Conservation (phyloP, 139 green algal species). For the Chlorella vulgaris region DNA sequence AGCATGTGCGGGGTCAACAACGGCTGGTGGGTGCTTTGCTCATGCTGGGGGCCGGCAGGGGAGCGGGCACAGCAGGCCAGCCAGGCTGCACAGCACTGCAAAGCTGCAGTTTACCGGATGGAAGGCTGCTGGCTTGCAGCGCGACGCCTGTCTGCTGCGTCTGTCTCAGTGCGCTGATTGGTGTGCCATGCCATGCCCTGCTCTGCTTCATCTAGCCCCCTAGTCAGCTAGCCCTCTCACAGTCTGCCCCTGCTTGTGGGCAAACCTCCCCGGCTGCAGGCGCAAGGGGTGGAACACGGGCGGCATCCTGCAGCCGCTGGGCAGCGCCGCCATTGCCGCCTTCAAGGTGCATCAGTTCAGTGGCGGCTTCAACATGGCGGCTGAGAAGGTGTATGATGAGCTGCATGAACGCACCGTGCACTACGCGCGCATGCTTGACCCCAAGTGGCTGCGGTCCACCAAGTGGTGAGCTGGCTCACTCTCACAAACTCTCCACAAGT, state of each 20-base stretch:
- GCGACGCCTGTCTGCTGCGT: too few relatives aligned
- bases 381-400: conserved; percentile 21
- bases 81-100: too few relatives aligned
- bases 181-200: too few relatives aligned
- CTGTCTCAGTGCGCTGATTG: too few relatives aligned
- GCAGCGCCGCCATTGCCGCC: conserved; percentile 36
- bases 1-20: too few relatives aligned
- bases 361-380: conserved; percentile 47
- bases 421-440: conserved; percentile 54
- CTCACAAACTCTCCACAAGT: too few relatives aligned
- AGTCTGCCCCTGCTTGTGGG: not conserved
- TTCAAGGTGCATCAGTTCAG: conserved; percentile 63
- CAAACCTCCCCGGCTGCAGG: conserved; percentile 20
- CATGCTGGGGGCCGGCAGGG: too few relatives aligned
- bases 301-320: conserved; percentile 48
- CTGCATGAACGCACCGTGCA: conserved; percentile 48
- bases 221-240: too few relatives aligned
- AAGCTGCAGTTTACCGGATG: too few relatives aligned
- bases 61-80: too few relatives aligned
- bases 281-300: conserved; percentile 42
- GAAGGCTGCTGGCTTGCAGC: too few relatives aligned
- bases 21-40: too few relatives aligned
- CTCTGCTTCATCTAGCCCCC: not conserved
- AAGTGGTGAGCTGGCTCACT: conserved; percentile 36
- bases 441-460: conserved; percentile 47